A percentile compares a stretch with the other conserved stretches of the same genome.
Conservation (phyloP, 2,329 filamentous ascomycete genomes). For the Capronia coronata region DNA sequence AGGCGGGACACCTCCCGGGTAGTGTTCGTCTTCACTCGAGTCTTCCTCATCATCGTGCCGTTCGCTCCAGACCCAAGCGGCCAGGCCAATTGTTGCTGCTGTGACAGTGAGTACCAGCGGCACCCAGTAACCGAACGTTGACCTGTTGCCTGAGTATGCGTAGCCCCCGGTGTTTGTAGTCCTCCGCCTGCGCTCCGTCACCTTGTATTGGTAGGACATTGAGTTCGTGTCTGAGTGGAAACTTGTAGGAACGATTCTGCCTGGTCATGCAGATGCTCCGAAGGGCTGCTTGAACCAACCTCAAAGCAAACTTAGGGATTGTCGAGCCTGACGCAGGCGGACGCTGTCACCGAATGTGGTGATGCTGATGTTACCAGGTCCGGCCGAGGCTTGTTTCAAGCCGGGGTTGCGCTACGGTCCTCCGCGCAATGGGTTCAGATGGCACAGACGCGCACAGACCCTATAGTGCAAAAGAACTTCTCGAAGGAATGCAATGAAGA, state of each 20-base stretch:
- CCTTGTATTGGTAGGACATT: conserved; percentile 27
- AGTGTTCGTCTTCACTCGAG: conserved; percentile 49
- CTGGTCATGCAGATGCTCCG: too few species aligned
- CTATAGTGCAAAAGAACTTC: not conserved
- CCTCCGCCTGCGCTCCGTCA: conserved; percentile 25
- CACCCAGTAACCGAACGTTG: conserved; percentile 66
- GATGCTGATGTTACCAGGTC: conserved; percentile 13
- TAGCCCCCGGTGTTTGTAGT: conserved; percentile 31
- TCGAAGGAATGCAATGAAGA: not conserved
- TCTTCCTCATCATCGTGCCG: conserved; percentile 64
- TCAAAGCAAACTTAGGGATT: not conserved
- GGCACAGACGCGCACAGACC: too few species aligned
- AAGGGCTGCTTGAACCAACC: too few species aligned
- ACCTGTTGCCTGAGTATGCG: conserved; percentile 38
- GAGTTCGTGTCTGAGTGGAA: not conserved
- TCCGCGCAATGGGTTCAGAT: too few species aligned
- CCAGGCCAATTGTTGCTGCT: conserved; percentile 76
- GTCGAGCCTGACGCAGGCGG: not conserved
- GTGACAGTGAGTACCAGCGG: conserved; percentile 81
- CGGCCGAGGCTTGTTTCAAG: conserved; percentile 11
- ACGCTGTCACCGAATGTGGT: conserved; percentile 1
- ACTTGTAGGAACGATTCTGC: too few species aligned
- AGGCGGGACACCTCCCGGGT: conserved; percentile 47
- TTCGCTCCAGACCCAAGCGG: conserved; percentile 91
- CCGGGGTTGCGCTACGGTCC: too few species aligned